Percentiles rank a stretch among this genome's conserved stretches.
These are phyloP conservation scores for Anacardium occidentale DNA, from an alignment of 345 rosid species.

Conservation along the genomic window DNA sequence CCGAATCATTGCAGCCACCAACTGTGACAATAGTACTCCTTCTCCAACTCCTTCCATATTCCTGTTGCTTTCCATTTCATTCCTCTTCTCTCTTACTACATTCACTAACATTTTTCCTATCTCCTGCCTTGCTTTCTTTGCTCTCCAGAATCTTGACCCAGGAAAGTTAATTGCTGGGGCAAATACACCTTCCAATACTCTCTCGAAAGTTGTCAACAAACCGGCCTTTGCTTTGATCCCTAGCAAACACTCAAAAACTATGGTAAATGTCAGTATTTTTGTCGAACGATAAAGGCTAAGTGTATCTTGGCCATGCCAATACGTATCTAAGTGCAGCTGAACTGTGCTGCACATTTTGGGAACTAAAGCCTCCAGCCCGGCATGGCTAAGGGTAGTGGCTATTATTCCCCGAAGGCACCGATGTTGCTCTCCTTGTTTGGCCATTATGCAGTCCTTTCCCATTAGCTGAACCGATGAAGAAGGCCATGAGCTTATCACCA, in stretches of 20 bases:
- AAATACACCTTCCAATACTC: conserved; percentile 69
- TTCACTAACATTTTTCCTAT: conserved; percentile 36
- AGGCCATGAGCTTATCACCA: conserved; percentile 84
- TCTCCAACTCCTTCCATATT: conserved; percentile 18
- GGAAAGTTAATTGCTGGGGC: conserved; percentile 51
- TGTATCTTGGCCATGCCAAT: conserved; percentile 45
- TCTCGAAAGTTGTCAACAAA: conserved; percentile 52
- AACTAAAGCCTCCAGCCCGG: conserved; percentile 46
- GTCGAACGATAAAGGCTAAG: conserved; percentile 50
- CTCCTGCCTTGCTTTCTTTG: conserved; percentile 62
- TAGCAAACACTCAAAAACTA: conserved; percentile 61
- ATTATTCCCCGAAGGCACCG: conserved; percentile 46
- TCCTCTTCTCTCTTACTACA: conserved; percentile 47
- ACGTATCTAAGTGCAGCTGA: conserved; percentile 37
- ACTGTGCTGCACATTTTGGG: conserved; percentile 54
- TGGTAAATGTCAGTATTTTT: conserved; percentile 48
- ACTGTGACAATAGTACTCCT: conserved; percentile 36
- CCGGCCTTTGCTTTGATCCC: conserved; percentile 53
- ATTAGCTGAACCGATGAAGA: conserved; percentile 63
- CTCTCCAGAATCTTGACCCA: conserved; percentile 54
- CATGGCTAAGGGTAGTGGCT: conserved; percentile 38
- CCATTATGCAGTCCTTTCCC: conserved; percentile 72
- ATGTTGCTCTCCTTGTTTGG: conserved; percentile 59
- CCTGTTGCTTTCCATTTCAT: conserved; percentile 32
- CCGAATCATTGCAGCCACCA: conserved; percentile 49